A percentile compares a stretch with the other conserved stretches of the same genome.
These are phyloP conservation scores for Ormosia emarginata DNA, from an alignment of 306 rosid species.

Conservation along the genomic window DNA sequence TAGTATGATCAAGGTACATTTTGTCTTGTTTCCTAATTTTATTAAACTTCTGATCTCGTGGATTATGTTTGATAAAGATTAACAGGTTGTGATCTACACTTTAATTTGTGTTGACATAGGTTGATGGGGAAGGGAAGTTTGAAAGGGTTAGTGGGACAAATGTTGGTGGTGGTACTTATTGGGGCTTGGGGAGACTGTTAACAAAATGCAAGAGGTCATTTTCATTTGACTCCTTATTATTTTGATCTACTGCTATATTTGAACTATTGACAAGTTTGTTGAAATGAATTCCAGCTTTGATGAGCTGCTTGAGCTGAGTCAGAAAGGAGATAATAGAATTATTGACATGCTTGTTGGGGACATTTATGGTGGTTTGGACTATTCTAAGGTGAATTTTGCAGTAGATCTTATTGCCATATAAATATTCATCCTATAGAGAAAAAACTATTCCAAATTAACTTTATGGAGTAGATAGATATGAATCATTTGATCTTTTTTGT, in stretches of 20 bases:
- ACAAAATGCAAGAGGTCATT: conserved; percentile 94
- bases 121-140: conserved; percentile 96
- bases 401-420: conserved; percentile 12
- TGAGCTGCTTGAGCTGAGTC: conserved; percentile 96
- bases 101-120: conserved; percentile 45
- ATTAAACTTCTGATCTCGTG: conserved; percentile 17
- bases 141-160: conserved; percentile 97
- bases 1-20: conserved; percentile 89
- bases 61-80: conserved; percentile 16
- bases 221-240: neutral
- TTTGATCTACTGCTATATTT: conserved; percentile 14
- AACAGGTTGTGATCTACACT: conserved; percentile 14
- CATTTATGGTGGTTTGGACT: conserved; percentile 98
- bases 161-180: conserved; percentile 99
- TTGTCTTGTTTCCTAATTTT: conserved; percentile 18
- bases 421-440: neutral
- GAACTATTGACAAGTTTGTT: conserved; percentile 26
- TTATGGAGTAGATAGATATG: conserved; percentile 3
- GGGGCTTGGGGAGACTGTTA: conserved; percentile 95
- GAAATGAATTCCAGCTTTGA: conserved; percentile 71
- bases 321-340: conserved; percentile 84
- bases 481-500: conserved; percentile 14
- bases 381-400: conserved; percentile 64
- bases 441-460: neutral
- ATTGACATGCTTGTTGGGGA: conserved; percentile 99